Percentiles rank a stretch among this genome's conserved stretches.
Evolutionary conservation across 768 basidiomycete genomes (phyloP).

Genomic region (Auriculariales sp.): DNA sequence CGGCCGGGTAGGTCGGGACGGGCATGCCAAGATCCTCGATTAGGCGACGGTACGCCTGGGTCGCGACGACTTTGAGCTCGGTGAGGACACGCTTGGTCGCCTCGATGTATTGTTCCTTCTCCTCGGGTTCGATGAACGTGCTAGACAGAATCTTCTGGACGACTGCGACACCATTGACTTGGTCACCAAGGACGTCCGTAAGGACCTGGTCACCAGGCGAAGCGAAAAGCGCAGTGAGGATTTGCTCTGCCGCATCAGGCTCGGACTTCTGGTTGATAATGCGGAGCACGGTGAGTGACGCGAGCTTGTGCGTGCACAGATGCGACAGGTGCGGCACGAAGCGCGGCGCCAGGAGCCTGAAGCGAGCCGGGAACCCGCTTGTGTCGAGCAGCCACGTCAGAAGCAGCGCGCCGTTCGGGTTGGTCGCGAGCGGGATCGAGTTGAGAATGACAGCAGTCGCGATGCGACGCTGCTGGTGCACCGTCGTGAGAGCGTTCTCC

Average conservation of each 20-base stretch:
- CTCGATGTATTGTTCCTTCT: conserved; percentile 60
- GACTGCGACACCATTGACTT: conserved; percentile 89
- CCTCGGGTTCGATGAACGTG: conserved; percentile 59
- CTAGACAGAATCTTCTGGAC: conserved; percentile 87
- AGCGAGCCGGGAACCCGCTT: conserved; percentile 89
- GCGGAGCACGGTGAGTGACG: conserved; percentile 84
- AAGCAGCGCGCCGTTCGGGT: conserved; percentile 90
- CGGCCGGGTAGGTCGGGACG: conserved; percentile 75
- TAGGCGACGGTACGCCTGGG: conserved; percentile 83
- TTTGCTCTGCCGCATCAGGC: conserved; percentile 69
- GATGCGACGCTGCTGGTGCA: conserved; percentile 85
- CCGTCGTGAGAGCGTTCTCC: conserved; percentile 74
- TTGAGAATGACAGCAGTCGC: conserved; percentile 91
- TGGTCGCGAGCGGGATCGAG: conserved; percentile 93
- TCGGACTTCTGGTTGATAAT: conserved; percentile 96
- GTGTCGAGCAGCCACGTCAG: conserved; percentile 95
- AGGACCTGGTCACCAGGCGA: conserved; percentile 81
- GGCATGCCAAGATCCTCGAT: conserved; percentile 92
- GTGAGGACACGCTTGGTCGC: conserved; percentile 84
- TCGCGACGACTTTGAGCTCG: conserved; percentile 83
- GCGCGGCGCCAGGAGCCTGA: conserved; percentile 84
- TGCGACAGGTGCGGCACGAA: conserved; percentile 95
- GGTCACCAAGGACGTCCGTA: conserved; percentile 88
- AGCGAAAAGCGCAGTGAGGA: conserved; percentile 83
- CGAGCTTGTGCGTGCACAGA: conserved; percentile 94